Evolutionary conservation across 2,329 filamentous ascomycete species (phyloP).

Genomic region (Penicillium crustosum): DNA sequence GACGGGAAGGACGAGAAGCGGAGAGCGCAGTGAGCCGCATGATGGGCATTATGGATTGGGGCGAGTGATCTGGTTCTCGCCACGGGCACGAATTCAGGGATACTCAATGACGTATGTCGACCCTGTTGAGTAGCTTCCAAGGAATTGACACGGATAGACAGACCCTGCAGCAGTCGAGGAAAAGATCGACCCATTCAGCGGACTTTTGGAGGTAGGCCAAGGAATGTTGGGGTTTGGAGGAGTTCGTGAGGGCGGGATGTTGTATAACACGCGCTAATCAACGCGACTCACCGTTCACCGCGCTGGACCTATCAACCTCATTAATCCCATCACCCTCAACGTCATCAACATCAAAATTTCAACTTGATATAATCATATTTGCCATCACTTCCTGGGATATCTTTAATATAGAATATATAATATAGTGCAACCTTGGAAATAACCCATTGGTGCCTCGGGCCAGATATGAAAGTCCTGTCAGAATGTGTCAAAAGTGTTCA

Average conservation of each 20-base stretch:
- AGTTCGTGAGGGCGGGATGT: slow-evolving; percentile 3
- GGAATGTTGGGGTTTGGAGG: slow-evolving; percentile 1
- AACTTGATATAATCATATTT: background rate
- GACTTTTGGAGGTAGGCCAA: slow-evolving; percentile 4
- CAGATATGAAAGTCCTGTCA: background rate
- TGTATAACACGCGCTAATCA: slow-evolving; percentile 14
- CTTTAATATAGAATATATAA: no score
- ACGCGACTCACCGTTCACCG: slow-evolving; percentile 11
- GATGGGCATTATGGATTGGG: slow-evolving; percentile 18
- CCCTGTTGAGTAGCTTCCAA: slow-evolving; percentile 24
- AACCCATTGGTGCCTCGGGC: background rate
- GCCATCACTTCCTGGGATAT: no score
- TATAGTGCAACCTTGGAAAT: background rate
- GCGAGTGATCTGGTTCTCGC: slow-evolving; percentile 26
- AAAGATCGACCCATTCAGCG: slow-evolving; percentile 36
- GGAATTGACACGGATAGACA: slow-evolving; percentile 32
- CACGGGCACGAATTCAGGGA: slow-evolving; percentile 30
- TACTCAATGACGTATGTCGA: slow-evolving; percentile 32
- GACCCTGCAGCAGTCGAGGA: slow-evolving; percentile 26
- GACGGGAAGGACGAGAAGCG: background rate
- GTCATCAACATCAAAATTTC: no score
- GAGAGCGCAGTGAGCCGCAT: slow-evolving; percentile 11
- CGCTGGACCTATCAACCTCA: background rate
- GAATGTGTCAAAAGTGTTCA: no score
- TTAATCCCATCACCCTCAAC: background rate